Evolutionary conservation across 1,284 basidiomycete genomes (phyloP).

Genomic region (Ceratobasidium sp.): DNA sequence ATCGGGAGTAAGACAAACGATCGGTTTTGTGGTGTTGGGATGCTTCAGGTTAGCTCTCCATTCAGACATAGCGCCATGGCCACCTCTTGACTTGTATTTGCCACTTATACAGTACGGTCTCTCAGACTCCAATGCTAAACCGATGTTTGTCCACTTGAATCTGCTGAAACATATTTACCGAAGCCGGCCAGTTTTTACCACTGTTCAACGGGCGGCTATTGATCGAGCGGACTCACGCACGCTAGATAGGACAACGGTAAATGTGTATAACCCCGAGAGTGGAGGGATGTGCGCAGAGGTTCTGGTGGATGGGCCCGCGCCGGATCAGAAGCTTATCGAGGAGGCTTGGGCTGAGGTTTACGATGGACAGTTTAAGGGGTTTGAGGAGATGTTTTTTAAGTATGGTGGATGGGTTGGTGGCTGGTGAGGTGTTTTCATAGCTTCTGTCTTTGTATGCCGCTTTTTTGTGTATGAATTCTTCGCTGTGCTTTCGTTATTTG

Average conservation of each 20-base stretch:
- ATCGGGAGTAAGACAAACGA: conserved; percentile 56
- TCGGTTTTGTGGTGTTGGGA: conserved; percentile 62
- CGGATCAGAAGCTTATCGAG: conserved; percentile 49
- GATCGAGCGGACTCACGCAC: conserved; percentile 48
- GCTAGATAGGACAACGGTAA: conserved; percentile 39
- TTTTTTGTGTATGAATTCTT: too few species aligned
- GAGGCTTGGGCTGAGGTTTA: conserved; percentile 47
- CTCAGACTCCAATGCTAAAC: conserved; percentile 55
- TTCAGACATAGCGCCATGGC: too few species aligned
- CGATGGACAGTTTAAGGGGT: conserved; percentile 49
- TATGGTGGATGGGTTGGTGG: conserved; percentile 49
- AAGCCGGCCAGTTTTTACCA: conserved; percentile 51
- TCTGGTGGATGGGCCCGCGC: conserved; percentile 50
- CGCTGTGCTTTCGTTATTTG: too few species aligned
- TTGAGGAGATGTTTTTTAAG: conserved; percentile 51
- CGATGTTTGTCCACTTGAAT: conserved; percentile 63
- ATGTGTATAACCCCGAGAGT: conserved; percentile 46
- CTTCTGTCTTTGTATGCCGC: not conserved
- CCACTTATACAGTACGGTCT: conserved; percentile 31
- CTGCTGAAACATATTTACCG: conserved; percentile 61
- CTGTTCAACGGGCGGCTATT: conserved; percentile 49
- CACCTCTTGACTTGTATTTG: conserved; percentile 23
- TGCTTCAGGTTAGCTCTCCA: conserved; percentile 55
- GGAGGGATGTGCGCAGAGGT: conserved; percentile 54
- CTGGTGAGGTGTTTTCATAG: conserved; percentile 43